These are phyloP conservation scores for Paracorniculantispora psalliotae DNA, from an alignment of 2,329 filamentous ascomycete species.

Conservation along the genomic window DNA sequence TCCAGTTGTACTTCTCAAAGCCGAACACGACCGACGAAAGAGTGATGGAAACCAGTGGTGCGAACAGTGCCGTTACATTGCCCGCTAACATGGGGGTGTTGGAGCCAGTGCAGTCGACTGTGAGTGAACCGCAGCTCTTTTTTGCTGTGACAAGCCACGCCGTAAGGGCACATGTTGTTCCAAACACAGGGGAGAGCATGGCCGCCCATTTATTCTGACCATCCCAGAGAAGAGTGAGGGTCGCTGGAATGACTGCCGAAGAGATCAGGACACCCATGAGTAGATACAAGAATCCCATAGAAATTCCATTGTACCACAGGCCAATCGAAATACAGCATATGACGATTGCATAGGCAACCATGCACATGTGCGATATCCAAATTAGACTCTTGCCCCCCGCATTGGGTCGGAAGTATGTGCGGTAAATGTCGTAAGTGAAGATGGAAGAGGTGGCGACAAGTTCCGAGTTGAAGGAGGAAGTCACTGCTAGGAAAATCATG, in stretches of 20 bases:
- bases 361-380: constrained; percentile 70
- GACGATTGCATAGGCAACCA: constrained; percentile 64
- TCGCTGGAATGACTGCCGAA: constrained; percentile 76
- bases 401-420: constrained; percentile 75
- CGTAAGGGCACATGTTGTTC: constrained; percentile 60
- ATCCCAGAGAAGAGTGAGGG: constrained; percentile 74
- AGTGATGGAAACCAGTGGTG: constrained; percentile 68
- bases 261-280: constrained; percentile 92
- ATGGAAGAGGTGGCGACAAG: constrained; percentile 85
- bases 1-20: constrained; percentile 76
- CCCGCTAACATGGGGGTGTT: constrained; percentile 86
- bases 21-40: constrained; percentile 60
- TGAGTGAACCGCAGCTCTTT: constrained; percentile 62
- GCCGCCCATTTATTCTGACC: constrained; percentile 72
- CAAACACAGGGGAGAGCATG: constrained; percentile 61
- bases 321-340: constrained; percentile 78
- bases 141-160: constrained; percentile 74
- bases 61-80: constrained; percentile 72
- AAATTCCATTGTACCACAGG: constrained; percentile 67
- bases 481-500: constrained; percentile 87
- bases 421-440: constrained; percentile 81
- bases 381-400: constrained; percentile 75
- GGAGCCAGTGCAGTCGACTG: constrained; percentile 69
- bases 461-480: constrained; percentile 75
- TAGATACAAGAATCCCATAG: constrained; percentile 84